These are phyloP conservation scores for Nannizziopsis barbatae DNA, from an alignment of 2,329 filamentous ascomycete species.

Conservation along the genomic window DNA sequence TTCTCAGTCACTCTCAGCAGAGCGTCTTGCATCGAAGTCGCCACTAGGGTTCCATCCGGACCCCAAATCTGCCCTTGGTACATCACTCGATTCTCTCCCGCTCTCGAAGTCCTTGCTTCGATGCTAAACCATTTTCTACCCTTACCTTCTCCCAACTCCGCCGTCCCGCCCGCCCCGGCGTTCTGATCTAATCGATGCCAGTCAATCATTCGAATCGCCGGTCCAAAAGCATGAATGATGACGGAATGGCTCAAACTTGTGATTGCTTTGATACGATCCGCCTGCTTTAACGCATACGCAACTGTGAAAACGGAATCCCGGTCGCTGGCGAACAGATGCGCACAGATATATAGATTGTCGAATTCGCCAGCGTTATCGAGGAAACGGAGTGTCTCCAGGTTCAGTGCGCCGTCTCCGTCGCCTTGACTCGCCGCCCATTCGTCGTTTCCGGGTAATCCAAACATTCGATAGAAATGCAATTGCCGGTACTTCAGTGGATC, in stretches of 20 bases:
- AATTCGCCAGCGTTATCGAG: conserved; percentile 26
- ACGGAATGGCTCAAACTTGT: conserved; percentile 41
- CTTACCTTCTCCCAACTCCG: conserved; percentile 17
- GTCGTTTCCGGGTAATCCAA: conserved; percentile 32
- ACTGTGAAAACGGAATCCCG: conserved; percentile 45
- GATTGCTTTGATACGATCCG: conserved; percentile 33
- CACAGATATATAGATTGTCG: conserved; percentile 47
- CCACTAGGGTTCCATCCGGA: conserved; percentile 35
- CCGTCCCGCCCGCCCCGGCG: conserved; percentile 2
- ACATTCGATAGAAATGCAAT: conserved; percentile 38
- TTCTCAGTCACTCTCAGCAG: conserved; percentile 5
- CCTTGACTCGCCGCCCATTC: not conserved
- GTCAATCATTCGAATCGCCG: conserved; percentile 34
- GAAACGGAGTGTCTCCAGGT: conserved; percentile 11
- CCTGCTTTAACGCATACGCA: conserved; percentile 39
- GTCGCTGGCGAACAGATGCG: conserved; percentile 48
- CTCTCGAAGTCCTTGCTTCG: conserved; percentile 38
- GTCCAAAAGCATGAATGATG: conserved; percentile 36
- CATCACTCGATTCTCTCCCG: conserved; percentile 36
- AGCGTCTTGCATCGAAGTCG: conserved; percentile 39
- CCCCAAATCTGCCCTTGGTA: conserved; percentile 40
- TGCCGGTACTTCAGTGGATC: conserved; percentile 31
- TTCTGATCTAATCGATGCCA: conserved; percentile 18
- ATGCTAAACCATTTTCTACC: conserved; percentile 38
- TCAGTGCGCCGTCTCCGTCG: not conserved